Conservation (phyloP, 2,329 filamentous ascomycete genomes). For the Microdochium nivale region DNA sequence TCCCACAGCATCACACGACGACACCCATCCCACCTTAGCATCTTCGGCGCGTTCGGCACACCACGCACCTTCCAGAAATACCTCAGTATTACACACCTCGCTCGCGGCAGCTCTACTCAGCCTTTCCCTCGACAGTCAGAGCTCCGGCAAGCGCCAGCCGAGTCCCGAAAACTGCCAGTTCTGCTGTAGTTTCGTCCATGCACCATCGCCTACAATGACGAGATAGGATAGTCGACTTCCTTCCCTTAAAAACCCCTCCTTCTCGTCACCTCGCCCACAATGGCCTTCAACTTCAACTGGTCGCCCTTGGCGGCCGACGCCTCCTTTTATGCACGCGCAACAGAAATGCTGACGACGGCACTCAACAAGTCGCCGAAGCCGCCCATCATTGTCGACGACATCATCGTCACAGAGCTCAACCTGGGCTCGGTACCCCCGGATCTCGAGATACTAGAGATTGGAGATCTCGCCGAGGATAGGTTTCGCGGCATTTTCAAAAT, state of each 20-base stretch:
- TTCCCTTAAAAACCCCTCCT: neutral
- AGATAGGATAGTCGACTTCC: constrained; percentile 1
- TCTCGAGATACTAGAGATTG: constrained; percentile 94
- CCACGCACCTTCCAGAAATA: neutral
- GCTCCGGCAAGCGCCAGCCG: no score
- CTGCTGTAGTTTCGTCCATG: neutral
- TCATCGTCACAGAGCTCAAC: constrained; percentile 96
- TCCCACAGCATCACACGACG: no score
- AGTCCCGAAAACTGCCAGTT: neutral
- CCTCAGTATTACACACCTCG: neutral
- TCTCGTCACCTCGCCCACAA: constrained; percentile 41
- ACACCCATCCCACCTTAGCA: no score
- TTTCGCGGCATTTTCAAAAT: constrained; percentile 99
- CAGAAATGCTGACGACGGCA: constrained; percentile 88
- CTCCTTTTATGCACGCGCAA: constrained; percentile 79
- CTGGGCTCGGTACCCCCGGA: constrained; percentile 90
- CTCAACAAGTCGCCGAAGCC: constrained; percentile 97
- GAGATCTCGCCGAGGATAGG: constrained; percentile 90
- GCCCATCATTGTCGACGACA: constrained; percentile 98
- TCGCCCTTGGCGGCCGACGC: constrained; percentile 95
- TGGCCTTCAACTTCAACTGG: constrained; percentile 99
- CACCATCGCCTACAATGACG: neutral
- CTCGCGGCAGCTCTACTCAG: no score
- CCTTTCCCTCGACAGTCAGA: neutral
- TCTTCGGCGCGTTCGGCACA: no score